Evolutionary conservation across 2,329 filamentous ascomycete species (phyloP), one percentile per base, ranked within the genome.

Genomic region (Talaromyces sp.): DNA sequence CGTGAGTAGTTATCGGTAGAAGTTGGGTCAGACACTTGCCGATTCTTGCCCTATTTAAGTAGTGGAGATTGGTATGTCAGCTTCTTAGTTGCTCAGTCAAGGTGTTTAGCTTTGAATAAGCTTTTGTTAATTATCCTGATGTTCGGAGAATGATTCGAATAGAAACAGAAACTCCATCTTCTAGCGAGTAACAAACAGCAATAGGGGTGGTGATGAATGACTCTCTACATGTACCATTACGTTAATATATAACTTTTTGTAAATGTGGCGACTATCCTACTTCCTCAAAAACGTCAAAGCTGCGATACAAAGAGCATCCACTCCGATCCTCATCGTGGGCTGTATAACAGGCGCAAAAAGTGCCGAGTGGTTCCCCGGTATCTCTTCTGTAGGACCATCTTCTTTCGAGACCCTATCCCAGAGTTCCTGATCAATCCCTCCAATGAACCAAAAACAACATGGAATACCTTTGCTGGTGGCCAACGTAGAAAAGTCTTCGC

Each of bases 361-460:
- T 0, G 81, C 77, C 59, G 77, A 81, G 65, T 87, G 84, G 62
- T 87, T 87, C 0, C 79, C 78, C 0, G 84, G 80, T 11, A 86
- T 76, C 54, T 78, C 79, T 61, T 76, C 71, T 60, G 46, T 59
- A 4, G 75, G 67, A 63, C 56, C 71, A 0, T 78, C 79, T 39
- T 78, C 73, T 56, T 67, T 71, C 65, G 77, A 72, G 13, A 72
- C 74, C 60, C 74, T 68, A 67, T 85, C 81, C 76, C 78, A 85
- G 4, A 76, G 52, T 53, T 74, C 74, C 0, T 70, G 68, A 59
- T 82, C 79, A 28, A 77, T 77, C 0, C 82, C 81, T 0, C 84
- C 84, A 62, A 83, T 78, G 63, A 80, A 72, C 73, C 81, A 86
- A 63, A 84, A 86, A 48, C 73, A 77, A 61, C 75, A 77, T 5